Conservation (phyloP, 2,329 filamentous ascomycete genomes). For the Apiospora pterosperma region DNA sequence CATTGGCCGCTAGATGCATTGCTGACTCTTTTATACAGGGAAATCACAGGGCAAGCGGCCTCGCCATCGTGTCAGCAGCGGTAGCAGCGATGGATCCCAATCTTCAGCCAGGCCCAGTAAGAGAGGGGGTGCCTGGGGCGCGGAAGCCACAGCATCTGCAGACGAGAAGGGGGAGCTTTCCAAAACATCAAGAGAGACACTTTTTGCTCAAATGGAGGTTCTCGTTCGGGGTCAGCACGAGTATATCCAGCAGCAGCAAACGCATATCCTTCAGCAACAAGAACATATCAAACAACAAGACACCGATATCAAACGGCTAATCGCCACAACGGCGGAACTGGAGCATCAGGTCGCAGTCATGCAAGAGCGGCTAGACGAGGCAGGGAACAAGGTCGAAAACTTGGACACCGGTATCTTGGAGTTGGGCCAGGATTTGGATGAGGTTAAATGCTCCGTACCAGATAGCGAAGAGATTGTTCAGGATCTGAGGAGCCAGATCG, state of each 20-base stretch:
- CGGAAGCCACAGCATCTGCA: neutral
- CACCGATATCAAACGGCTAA: neutral
- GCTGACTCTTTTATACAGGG: neutral
- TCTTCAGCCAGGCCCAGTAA: neutral
- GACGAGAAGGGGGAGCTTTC: neutral
- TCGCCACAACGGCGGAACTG: neutral
- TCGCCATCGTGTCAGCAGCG: neutral
- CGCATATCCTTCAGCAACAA: neutral
- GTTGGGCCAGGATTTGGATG: neutral
- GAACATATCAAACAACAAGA: neutral
- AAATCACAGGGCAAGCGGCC: neutral
- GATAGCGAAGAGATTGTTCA: neutral
- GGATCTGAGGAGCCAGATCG: neutral
- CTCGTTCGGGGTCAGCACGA: neutral
- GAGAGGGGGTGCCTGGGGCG: neutral
- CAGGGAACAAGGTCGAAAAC: neutral
- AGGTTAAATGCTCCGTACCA: neutral
- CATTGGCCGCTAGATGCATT: neutral
- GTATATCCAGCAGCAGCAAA: neutral
- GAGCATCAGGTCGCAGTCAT: neutral
- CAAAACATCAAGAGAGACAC: neutral
- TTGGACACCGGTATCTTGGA: neutral
- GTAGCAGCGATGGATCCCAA: neutral
- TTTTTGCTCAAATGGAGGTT: neutral
- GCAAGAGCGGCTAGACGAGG: conserved; percentile 1